Evolutionary conservation across 148 eudicot species (phyloP).

Genomic region (Rhododendron simsii): DNA sequence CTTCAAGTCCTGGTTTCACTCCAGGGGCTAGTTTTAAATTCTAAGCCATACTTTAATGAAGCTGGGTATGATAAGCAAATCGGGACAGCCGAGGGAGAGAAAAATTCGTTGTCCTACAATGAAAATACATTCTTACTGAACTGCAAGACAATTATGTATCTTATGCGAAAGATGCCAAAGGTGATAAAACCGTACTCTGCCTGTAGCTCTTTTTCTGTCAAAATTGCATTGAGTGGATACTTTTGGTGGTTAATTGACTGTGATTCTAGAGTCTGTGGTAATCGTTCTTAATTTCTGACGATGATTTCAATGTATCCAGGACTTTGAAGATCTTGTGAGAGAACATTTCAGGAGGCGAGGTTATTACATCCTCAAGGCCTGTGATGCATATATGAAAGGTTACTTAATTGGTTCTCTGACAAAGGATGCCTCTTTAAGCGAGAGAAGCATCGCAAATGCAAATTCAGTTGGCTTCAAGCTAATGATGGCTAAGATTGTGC

Average conservation of each 20-base stretch:
- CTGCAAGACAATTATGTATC: conserved; percentile 96
- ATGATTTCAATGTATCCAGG: conserved; percentile 36
- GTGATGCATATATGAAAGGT: conserved; percentile 96
- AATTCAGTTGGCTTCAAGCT: conserved; percentile 96
- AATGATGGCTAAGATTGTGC: conserved; percentile 81
- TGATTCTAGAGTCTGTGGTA: not conserved
- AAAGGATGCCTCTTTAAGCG: conserved; percentile 71
- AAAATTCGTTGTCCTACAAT: conserved; percentile 90
- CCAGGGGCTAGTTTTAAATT: conserved; percentile 89
- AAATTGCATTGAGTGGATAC: not conserved
- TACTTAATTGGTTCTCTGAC: conserved; percentile 71
- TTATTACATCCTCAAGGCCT: conserved; percentile 80
- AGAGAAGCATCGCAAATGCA: conserved; percentile 51
- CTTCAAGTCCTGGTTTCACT: conserved; percentile 98
- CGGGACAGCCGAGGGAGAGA: conserved; percentile 98
- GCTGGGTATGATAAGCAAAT: conserved; percentile 98
- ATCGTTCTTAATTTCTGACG: conserved; percentile 3
- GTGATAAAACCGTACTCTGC: conserved; percentile 29
- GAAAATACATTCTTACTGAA: conserved; percentile 89
- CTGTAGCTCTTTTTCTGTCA: not conserved
- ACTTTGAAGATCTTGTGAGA: conserved; percentile 68
- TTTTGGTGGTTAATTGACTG: not conserved
- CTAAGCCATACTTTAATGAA: conserved; percentile 97
- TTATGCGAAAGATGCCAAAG: conserved; percentile 91
- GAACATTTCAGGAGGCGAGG: conserved; percentile 83